Conservation (phyloP, 495 filamentous ascomycete species). For the Delitschia confertaspora region DNA sequence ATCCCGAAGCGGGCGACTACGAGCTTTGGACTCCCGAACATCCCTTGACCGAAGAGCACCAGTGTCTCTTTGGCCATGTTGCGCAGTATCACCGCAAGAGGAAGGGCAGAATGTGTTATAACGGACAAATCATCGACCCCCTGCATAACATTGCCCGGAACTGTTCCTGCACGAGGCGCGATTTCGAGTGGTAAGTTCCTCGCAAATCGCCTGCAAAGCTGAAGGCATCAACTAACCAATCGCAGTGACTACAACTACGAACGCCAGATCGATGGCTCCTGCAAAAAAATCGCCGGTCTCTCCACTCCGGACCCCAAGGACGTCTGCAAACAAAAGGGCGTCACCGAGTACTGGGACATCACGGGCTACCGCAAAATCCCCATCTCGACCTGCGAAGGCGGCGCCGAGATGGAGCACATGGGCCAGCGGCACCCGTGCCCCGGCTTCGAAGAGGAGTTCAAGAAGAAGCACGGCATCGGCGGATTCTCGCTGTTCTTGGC, state of each 20-base stretch:
- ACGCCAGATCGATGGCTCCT: conserved; percentile 62
- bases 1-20: conserved; percentile 56
- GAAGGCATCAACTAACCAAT: conserved; percentile 20
- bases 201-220: conserved; percentile 8
- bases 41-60: conserved; percentile 53
- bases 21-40: conserved; percentile 76
- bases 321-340: conserved; percentile 57
- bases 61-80: conserved; percentile 88
- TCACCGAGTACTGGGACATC: conserved; percentile 64
- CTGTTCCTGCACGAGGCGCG: conserved; percentile 71
- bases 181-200: conserved; percentile 82
- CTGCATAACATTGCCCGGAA: conserved; percentile 60
- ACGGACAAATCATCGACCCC: conserved; percentile 56
- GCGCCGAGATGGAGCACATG: conserved; percentile 58
- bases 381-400: conserved; percentile 73
- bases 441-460: conserved; percentile 66
- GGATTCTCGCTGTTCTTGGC: conserved; percentile 80
- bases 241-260: conserved; percentile 89
- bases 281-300: conserved; percentile 63
- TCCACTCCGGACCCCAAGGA: conserved; percentile 54
- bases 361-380: conserved; percentile 90
- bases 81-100: conserved; percentile 89
- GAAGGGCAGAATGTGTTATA: conserved; percentile 62
- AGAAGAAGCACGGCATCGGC: conserved; percentile 59
- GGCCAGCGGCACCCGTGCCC: conserved; percentile 54